Conservation (phyloP, 1,139 yeast genomes). For the Taiozyma sp. region DNA sequence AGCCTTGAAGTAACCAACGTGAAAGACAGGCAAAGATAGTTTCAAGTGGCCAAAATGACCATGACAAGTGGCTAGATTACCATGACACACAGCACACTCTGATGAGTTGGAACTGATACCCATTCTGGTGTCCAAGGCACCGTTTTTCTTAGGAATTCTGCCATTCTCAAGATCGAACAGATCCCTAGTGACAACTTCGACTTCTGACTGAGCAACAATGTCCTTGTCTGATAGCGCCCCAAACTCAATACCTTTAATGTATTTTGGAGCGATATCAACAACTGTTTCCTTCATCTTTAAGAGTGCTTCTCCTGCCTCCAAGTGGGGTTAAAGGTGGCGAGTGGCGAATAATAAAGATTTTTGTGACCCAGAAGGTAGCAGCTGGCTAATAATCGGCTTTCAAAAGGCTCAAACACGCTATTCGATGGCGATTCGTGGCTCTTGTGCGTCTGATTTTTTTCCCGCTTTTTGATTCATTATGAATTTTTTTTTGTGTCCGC, state of each 20-base stretch:
- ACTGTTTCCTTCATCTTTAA: conserved; percentile 33
- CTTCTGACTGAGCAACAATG: conserved; percentile 90
- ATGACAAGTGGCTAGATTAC: conserved; percentile 90
- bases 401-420: background rate
- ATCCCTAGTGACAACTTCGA: conserved; percentile 88
- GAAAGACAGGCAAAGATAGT: conserved; percentile 93
- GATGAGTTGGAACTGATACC: conserved; percentile 86
- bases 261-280: conserved; percentile 79
- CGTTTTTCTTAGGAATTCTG: conserved; percentile 70
- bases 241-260: conserved; percentile 87
- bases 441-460: background rate
- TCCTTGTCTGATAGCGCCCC: conserved; percentile 90
- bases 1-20: conserved; percentile 94
- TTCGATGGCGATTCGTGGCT: background rate
- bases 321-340: background rate
- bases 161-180: conserved; percentile 88
- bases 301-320: background rate
- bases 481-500: background rate
- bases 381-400: conserved; percentile 2
- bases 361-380: conserved; percentile 22
- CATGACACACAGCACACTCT: conserved; percentile 90
- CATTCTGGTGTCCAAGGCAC: conserved; percentile 91
- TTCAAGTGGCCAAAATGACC: conserved; percentile 98
- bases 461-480: background rate
- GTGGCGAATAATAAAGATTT: conserved; percentile 8